Conservation (phyloP, 495 filamentous ascomycete genomes). For the Penicillium canariense region DNA sequence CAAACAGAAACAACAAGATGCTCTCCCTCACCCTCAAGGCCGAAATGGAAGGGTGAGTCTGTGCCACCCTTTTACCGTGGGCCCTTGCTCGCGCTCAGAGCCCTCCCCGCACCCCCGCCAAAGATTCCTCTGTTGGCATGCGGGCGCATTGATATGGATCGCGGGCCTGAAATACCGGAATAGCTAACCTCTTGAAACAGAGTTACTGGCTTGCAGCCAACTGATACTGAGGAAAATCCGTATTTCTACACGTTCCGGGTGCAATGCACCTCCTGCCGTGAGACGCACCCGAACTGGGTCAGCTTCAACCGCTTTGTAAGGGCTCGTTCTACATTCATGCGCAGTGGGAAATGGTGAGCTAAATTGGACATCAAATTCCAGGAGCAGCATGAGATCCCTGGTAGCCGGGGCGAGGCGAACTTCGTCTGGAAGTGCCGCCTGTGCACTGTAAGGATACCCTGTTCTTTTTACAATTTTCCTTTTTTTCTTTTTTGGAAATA, state of each 20-base stretch:
- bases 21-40: conserved; percentile 75
- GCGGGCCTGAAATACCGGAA: background rate
- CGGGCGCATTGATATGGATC: background rate
- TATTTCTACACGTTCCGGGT: conserved; percentile 98
- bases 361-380: conserved; percentile 31
- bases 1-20: conserved; percentile 50
- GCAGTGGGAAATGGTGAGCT: background rate
- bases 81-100: background rate
- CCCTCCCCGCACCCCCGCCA: conserved; percentile 5
- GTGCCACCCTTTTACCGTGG: background rate
- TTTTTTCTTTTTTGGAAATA: background rate
- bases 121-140: conserved; percentile 4
- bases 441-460: conserved; percentile 62
- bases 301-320: conserved; percentile 86
- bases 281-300: conserved; percentile 85
- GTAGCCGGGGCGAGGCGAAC: conserved; percentile 91
- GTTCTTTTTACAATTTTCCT: background rate
- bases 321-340: conserved; percentile 1
- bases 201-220: conserved; percentile 82
- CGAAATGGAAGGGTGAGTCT: conserved; percentile 68
- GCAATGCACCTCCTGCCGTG: conserved; percentile 91
- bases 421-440: conserved; percentile 98
- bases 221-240: conserved; percentile 73
- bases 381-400: conserved; percentile 84
- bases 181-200: conserved; percentile 44